These are phyloP conservation scores for Eimeria necatrix DNA, from an alignment of 169 alveolate species.

Conservation along the genomic window DNA sequence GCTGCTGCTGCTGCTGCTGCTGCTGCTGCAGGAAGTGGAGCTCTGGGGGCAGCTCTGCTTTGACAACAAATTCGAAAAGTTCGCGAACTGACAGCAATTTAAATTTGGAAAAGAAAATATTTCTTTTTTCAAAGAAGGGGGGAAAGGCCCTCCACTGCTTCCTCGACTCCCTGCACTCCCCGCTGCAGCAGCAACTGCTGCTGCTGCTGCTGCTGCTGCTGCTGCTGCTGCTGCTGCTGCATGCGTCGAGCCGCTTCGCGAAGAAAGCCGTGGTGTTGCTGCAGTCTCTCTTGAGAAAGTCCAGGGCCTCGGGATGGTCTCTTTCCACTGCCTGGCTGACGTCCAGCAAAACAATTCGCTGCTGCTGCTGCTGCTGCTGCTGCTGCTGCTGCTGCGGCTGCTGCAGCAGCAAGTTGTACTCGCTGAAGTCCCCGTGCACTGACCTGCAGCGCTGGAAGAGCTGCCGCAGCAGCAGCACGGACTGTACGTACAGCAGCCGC, in stretches of 20 bases:
- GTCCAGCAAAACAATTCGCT: conserved; percentile 96
- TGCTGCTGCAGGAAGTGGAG: conserved; percentile 56
- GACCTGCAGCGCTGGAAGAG: conserved; percentile 92
- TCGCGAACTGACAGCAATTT: conserved; percentile 14
- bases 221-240: conserved; percentile 27
- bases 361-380: conserved; percentile 90
- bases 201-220: conserved; percentile 36
- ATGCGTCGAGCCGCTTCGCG: background rate
- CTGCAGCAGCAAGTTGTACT: conserved; percentile 97
- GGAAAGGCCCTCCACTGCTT: conserved; percentile 25
- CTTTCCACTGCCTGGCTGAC: conserved; percentile 99
- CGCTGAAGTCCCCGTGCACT: conserved; percentile 99
- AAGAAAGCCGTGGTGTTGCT: conserved; percentile 97
- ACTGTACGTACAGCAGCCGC: conserved; percentile 61
- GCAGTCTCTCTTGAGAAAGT: conserved; percentile 99
- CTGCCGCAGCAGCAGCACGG: conserved; percentile 68
- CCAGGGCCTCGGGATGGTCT: conserved; percentile 99
- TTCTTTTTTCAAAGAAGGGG: background rate
- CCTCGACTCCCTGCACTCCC: conserved; percentile 31
- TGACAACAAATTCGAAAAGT: conserved; percentile 68
- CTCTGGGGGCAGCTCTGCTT: conserved; percentile 75
- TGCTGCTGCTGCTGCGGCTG: too few species aligned
- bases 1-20: conserved; percentile 63
- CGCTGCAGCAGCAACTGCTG: conserved; percentile 3
- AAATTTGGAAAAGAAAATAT: background rate